A percentile compares a stretch with the other conserved stretches of the same genome.
Conservation (phyloP, 2,329 filamentous ascomycete species). For the Hypoxylon sp. region DNA sequence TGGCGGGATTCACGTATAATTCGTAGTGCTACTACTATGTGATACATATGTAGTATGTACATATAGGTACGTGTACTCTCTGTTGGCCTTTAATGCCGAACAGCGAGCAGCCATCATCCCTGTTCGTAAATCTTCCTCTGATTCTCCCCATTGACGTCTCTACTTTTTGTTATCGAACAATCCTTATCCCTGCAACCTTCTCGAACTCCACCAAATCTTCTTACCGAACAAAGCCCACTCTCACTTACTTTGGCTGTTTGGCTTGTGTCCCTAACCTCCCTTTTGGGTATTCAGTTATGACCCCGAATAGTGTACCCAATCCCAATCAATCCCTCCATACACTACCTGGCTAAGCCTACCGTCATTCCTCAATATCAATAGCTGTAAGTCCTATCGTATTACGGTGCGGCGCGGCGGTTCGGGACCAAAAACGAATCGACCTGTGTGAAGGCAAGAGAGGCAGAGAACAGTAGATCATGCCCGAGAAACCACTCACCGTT, state of each 20-base stretch:
- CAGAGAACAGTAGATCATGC: conserved; percentile 67
- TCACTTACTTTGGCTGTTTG: not conserved
- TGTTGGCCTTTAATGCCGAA: conserved; percentile 26
- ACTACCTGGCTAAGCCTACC: not conserved
- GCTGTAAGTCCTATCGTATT: conserved; percentile 6
- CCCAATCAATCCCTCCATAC: conserved; percentile 14
- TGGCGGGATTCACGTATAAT: conserved; percentile 9
- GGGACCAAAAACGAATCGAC: conserved; percentile 27
- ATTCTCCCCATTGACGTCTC: conserved; percentile 21
- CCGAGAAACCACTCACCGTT: conserved; percentile 84
- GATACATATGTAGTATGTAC: not conserved
- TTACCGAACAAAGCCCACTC: conserved; percentile 13
- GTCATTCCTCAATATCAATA: conserved; percentile 23
- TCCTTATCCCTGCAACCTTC: conserved; percentile 30
- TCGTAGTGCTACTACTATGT: conserved; percentile 1
- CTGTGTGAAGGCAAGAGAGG: conserved; percentile 13
- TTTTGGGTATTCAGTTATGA: conserved; percentile 28
- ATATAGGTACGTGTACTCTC: not conserved
- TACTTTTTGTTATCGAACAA: conserved; percentile 21
- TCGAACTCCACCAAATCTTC: conserved; percentile 33
- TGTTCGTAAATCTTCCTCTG: conserved; percentile 17
- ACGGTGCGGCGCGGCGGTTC: conserved; percentile 8
- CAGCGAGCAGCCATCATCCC: conserved; percentile 34
- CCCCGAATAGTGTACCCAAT: conserved; percentile 12
- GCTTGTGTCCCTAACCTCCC: conserved; percentile 8